A percentile compares a stretch with the other conserved stretches of the same genome.
phyloP scores from a whole-genome alignment of 1,284 basidiomycete species.

The Leucoagaricus sp. region DNA sequence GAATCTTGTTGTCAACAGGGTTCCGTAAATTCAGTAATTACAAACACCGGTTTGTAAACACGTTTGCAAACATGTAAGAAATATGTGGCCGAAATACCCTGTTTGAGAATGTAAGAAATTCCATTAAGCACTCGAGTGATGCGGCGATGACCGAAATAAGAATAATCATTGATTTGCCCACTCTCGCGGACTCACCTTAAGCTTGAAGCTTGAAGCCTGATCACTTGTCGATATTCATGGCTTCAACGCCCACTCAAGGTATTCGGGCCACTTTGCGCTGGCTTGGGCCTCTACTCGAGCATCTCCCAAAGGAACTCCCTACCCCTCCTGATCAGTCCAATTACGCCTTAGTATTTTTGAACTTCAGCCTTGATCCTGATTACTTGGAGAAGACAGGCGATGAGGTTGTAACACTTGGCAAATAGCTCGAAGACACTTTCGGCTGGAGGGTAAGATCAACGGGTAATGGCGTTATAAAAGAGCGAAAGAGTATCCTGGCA shows the following conservation, averaged over 20 bases:
- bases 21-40: background rate
- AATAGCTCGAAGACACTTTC: conserved; percentile 15
- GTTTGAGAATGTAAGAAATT: background rate
- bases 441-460: conserved; percentile 14
- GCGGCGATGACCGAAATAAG: background rate
- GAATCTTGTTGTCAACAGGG: no score
- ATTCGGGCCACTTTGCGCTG: no score
- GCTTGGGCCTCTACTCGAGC: no score
- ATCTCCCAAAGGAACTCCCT: background rate
- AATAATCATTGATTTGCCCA: no score
- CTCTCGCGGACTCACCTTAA: no score
- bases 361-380: conserved; percentile 14
- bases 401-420: conserved; percentile 15
- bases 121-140: background rate
- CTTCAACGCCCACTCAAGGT: no score
- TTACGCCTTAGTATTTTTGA: conserved; percentile 6
- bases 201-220: no score
- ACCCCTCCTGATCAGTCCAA: conserved; percentile 10
- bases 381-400: conserved; percentile 16
- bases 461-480: conserved; percentile 13
- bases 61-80: conserved; percentile 1
- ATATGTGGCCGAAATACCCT: background rate
- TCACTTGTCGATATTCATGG: no score
- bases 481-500: no score
- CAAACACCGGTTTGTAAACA: background rate